Conservation (phyloP, 768 basidiomycete species). For the Auricularia cornea region DNA sequence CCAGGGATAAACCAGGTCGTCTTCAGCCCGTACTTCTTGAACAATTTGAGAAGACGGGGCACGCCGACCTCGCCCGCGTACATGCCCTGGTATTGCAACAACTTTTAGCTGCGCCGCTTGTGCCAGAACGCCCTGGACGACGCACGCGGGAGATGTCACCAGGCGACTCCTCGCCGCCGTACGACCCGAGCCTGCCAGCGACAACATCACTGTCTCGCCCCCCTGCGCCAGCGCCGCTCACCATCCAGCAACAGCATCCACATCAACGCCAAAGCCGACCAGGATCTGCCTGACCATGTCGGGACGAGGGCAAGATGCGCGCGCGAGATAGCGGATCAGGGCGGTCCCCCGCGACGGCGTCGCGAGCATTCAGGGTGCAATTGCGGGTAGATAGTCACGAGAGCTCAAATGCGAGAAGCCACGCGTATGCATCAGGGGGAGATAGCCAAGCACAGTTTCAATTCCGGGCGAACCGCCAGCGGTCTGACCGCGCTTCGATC, state of each 20-base stretch:
- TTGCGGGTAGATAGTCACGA: too few species aligned
- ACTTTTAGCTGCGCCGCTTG: too few species aligned
- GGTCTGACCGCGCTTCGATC: too few species aligned
- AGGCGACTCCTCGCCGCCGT: constrained; percentile 67
- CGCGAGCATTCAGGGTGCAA: background rate
- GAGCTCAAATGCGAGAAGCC: too few species aligned
- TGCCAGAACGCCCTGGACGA: background rate
- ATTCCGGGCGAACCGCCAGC: too few species aligned
- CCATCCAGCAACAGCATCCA: constrained; percentile 75
- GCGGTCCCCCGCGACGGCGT: background rate
- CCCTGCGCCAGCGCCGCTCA: constrained; percentile 15
- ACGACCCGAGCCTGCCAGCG: constrained; percentile 62
- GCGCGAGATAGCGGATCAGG: background rate
- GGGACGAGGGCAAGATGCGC: background rate
- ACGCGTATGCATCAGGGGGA: too few species aligned
- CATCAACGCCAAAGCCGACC: constrained; percentile 60
- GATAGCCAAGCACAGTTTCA: too few species aligned
- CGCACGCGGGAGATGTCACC: constrained; percentile 55
- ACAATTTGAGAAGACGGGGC: constrained; percentile 59
- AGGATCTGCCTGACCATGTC: constrained; percentile 49
- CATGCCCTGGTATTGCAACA: constrained; percentile 37
- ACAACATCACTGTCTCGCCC: too few species aligned
- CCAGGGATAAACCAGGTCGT: constrained; percentile 76
- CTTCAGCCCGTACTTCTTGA: constrained; percentile 57
- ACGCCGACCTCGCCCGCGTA: constrained; percentile 71